Percentiles rank a stretch among this genome's conserved stretches.
phyloP scores from a whole-genome alignment of 2,329 filamentous ascomycete species.

The Scortechinia acanthostroma region DNA sequence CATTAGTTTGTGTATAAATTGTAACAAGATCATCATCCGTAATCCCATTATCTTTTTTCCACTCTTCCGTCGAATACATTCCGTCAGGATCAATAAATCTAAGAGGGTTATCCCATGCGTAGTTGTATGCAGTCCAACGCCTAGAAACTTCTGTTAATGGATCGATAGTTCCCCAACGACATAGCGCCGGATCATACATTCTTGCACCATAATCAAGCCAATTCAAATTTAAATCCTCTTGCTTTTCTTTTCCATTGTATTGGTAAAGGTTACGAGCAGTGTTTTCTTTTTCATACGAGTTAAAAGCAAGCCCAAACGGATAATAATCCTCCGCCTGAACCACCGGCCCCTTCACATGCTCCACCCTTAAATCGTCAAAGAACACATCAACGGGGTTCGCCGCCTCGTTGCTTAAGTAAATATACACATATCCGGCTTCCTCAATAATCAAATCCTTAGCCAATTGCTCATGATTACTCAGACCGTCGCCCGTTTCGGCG shows the following conservation, averaged over 20 bases:
- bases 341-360: no score
- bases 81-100: neutral
- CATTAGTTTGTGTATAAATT: no score
- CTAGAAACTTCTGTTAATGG: neutral
- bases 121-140: neutral
- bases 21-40: no score
- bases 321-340: neutral
- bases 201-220: neutral
- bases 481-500: no score
- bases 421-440: neutral
- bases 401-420: neutral
- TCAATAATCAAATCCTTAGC: neutral
- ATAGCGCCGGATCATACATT: neutral
- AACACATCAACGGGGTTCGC: neutral
- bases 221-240: no score
- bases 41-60: no score
- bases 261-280: neutral
- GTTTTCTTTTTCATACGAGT: no score
- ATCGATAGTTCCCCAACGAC: neutral
- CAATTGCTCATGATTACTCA: no score
- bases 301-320: neutral
- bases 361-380: neutral
- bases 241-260: slow-evolving; percentile 1
- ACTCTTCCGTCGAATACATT: no score
- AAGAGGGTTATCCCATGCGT: neutral